A percentile compares a stretch with the other conserved stretches of the same genome.
These are phyloP conservation scores for Acidomyces sp. DNA, from an alignment of 495 filamentous ascomycete species.

Conservation along the genomic window DNA sequence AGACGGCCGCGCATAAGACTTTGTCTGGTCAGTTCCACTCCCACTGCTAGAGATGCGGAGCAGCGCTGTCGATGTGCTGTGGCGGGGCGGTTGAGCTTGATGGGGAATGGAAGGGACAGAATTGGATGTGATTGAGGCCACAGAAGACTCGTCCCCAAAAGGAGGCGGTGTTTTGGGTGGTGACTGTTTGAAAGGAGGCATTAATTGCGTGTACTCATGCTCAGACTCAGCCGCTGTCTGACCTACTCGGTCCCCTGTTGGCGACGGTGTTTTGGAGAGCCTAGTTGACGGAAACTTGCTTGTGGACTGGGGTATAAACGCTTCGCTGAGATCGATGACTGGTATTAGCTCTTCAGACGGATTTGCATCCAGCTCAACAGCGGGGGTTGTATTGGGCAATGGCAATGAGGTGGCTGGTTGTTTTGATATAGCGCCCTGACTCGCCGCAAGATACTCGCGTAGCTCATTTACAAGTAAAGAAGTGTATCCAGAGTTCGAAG, in stretches of 20 bases:
- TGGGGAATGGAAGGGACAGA: background rate
- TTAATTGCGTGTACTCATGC: background rate
- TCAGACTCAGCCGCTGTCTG: background rate
- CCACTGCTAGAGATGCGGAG: background rate
- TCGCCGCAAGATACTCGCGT: constrained; percentile 1
- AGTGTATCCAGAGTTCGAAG: background rate
- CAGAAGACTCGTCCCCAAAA: too few relatives aligned
- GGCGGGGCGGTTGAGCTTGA: background rate
- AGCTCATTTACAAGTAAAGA: background rate
- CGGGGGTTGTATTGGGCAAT: constrained; percentile 3
- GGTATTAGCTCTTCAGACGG: constrained; percentile 6
- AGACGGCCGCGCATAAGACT: constrained; percentile 2
- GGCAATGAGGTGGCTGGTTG: background rate
- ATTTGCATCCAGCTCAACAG: background rate
- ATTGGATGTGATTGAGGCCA: too few relatives aligned
- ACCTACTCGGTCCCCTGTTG: background rate
- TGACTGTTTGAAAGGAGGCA: background rate
- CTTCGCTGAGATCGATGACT: constrained; percentile 17
- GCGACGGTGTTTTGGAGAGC: constrained; percentile 4
- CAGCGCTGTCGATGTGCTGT: background rate
- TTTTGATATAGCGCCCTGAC: background rate
- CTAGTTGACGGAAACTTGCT: background rate
- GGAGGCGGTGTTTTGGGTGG: too few relatives aligned
- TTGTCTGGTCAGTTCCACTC: background rate
- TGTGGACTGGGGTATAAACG: constrained; percentile 10